A percentile compares a stretch with the other conserved stretches of the same genome.
phyloP scores from a whole-genome alignment of 2,329 filamentous ascomycete species.

The Aureobasidium sp. region DNA sequence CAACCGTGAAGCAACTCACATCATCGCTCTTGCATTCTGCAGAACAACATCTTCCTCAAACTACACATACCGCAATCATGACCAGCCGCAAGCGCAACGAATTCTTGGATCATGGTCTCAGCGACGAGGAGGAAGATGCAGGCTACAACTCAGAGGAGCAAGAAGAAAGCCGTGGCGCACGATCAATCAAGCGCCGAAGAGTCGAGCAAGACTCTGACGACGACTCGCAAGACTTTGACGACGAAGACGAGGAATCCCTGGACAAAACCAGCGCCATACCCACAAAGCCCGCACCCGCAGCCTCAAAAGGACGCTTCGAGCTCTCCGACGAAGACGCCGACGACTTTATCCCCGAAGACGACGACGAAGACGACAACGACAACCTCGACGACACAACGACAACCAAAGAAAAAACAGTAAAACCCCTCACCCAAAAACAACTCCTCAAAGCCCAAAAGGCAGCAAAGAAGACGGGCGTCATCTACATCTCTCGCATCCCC shows the following conservation, averaged over 20 bases:
- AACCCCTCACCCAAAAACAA: constrained; percentile 56
- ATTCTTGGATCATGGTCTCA: constrained; percentile 52
- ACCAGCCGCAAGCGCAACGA: constrained; percentile 63
- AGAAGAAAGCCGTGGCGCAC: constrained; percentile 57
- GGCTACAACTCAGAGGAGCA: constrained; percentile 62
- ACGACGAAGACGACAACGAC: constrained; percentile 18
- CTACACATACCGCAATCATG: constrained; percentile 42
- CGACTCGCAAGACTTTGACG: constrained; percentile 24
- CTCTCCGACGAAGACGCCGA: constrained; percentile 11
- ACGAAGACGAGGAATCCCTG: constrained; percentile 13
- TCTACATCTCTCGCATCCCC: constrained; percentile 77
- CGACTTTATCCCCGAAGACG: constrained; percentile 22
- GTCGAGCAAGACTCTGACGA: constrained; percentile 37
- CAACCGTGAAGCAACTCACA: not conserved
- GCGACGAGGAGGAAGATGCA: constrained; percentile 35
- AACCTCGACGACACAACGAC: constrained; percentile 16
- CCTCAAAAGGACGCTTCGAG: not conserved
- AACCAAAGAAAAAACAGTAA: constrained; percentile 25
- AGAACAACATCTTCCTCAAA: not conserved
- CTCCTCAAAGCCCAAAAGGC: constrained; percentile 58
- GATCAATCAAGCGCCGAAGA: constrained; percentile 55
- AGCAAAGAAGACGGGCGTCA: constrained; percentile 66
- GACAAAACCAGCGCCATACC: constrained; percentile 17
- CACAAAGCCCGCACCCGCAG: not conserved
- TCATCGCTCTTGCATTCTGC: not conserved